Conservation (phyloP, 345 rosid genomes). For the Salix brachista region DNA sequence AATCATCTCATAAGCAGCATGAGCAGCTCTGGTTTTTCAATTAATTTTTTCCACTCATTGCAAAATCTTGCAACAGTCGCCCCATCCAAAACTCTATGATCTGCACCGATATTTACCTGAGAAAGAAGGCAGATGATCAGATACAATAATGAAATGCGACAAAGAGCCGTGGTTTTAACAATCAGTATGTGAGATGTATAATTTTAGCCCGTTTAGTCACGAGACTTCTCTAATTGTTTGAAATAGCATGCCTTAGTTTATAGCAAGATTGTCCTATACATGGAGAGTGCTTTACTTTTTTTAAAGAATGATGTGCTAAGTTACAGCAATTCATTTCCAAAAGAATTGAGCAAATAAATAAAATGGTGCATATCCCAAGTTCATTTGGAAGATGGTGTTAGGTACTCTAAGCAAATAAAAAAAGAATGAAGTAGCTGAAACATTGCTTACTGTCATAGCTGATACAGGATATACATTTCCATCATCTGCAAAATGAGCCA, state of each 20-base stretch:
- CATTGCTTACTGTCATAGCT: slow-evolving; percentile 59
- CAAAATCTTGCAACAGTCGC: slow-evolving; percentile 89
- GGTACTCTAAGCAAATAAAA: neutral
- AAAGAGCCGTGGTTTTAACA: neutral
- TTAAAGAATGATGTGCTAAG: neutral
- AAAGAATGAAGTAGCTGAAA: neutral
- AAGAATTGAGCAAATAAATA: neutral
- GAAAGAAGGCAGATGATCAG: neutral
- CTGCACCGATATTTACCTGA: slow-evolving; percentile 85
- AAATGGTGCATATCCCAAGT: neutral
- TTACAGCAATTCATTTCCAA: neutral
- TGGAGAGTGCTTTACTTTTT: neutral
- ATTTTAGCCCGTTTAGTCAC: neutral
- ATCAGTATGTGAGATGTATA: neutral
- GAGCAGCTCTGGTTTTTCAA: slow-evolving; percentile 81
- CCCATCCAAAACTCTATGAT: slow-evolving; percentile 91
- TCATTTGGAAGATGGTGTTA: neutral
- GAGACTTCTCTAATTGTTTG: neutral
- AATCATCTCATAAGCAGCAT: slow-evolving; percentile 65
- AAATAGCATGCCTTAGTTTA: neutral
- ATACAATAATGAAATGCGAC: neutral
- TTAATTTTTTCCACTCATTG: slow-evolving; percentile 73
- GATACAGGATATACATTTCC: slow-evolving; percentile 65
- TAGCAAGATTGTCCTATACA: neutral
- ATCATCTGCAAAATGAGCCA: slow-evolving; percentile 55